Percentiles rank a stretch among this genome's conserved stretches.
These are phyloP conservation scores for Akanthomyces dipterigenus DNA, from an alignment of 2,329 filamentous ascomycete genomes.

Conservation along the genomic window DNA sequence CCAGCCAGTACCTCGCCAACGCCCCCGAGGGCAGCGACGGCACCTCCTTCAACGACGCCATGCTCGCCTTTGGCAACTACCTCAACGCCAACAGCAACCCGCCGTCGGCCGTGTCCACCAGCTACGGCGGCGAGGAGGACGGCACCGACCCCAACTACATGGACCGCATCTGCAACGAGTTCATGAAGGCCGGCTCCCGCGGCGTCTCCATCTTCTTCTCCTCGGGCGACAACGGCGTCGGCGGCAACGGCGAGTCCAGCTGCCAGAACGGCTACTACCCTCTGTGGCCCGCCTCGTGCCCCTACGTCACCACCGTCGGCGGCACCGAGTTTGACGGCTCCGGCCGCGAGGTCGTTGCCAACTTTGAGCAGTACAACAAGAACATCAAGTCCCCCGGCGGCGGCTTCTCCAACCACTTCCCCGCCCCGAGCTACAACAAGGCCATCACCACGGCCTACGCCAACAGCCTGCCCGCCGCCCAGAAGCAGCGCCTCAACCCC, in stretches of 20 bases:
- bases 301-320: conserved; percentile 44
- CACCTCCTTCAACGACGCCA: conserved; percentile 7
- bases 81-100: conserved; percentile 13
- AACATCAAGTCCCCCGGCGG: conserved; percentile 3
- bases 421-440: conserved; percentile 8
- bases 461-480: not conserved
- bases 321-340: conserved; percentile 29
- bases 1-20: conserved; percentile 11
- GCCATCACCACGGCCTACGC: not conserved
- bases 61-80: conserved; percentile 11
- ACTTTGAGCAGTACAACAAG: conserved; percentile 4
- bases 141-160: conserved; percentile 21
- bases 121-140: conserved; percentile 44
- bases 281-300: conserved; percentile 34
- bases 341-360: conserved; percentile 6
- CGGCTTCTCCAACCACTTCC: conserved; percentile 10
- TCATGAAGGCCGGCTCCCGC: conserved; percentile 47
- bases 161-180: conserved; percentile 46
- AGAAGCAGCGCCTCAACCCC: not conserved
- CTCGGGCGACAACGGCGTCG: conserved; percentile 19
- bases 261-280: conserved; percentile 23
- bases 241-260: conserved; percentile 17
- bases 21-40: conserved; percentile 1
- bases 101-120: conserved; percentile 40
- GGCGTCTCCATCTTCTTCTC: conserved; percentile 45